Conservation (phyloP, 2,329 filamentous ascomycete genomes). For the Geoglossum cookeanum region DNA sequence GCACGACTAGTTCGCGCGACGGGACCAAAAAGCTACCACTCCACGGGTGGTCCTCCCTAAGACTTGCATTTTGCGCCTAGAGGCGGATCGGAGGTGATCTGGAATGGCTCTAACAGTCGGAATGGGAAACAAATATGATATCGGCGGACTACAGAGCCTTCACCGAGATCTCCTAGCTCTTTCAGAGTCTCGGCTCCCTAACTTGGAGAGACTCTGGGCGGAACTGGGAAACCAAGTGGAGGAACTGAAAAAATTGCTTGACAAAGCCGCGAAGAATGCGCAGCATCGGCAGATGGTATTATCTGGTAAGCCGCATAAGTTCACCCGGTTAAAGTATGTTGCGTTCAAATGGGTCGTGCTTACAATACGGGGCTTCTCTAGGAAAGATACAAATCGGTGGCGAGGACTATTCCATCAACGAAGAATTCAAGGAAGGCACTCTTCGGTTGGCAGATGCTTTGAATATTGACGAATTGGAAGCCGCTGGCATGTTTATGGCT, state of each 20-base stretch:
- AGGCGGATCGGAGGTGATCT: too few species aligned
- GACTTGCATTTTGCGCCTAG: too few species aligned
- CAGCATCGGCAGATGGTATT: conserved; percentile 53
- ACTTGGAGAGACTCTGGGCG: conserved; percentile 46
- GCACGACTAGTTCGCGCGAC: background rate
- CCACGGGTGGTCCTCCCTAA: too few species aligned
- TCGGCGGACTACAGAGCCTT: conserved; percentile 61
- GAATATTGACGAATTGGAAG: conserved; percentile 75
- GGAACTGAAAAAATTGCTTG: conserved; percentile 51
- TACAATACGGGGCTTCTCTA: conserved; percentile 18
- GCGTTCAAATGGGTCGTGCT: conserved; percentile 5
- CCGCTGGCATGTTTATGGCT: conserved; percentile 56
- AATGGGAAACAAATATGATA: conserved; percentile 31
- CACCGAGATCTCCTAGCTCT: conserved; percentile 69
- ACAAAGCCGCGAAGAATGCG: conserved; percentile 56
- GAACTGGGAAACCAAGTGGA: conserved; percentile 47
- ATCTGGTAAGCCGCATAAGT: conserved; percentile 32
- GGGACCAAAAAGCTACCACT: background rate
- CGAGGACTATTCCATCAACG: conserved; percentile 62
- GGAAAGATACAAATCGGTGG: conserved; percentile 58
- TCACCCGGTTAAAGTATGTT: background rate
- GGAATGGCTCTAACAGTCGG: background rate
- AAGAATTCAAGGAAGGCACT: conserved; percentile 67
- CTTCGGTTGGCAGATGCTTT: conserved; percentile 73
- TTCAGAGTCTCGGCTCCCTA: conserved; percentile 48